Percentiles rank a stretch among this genome's conserved stretches.
Evolutionary conservation across 805 yeast species (phyloP).

Genomic region (Teunomyces aglyptinius): DNA sequence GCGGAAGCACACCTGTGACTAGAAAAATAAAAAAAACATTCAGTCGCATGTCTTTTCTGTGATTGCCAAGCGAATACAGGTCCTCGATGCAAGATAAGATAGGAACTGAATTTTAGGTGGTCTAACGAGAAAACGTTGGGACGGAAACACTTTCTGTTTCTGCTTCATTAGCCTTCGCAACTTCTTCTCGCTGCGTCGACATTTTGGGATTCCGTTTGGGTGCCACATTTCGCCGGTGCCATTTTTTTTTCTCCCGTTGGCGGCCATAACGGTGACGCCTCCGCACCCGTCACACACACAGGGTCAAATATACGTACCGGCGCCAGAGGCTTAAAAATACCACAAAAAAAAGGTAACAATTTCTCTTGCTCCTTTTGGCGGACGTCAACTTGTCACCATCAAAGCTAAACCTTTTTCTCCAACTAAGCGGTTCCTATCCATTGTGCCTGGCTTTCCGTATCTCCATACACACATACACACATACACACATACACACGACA

Average conservation of each 20-base stretch:
- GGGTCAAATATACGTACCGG: not conserved
- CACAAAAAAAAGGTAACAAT: not conserved
- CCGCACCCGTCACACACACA: not conserved
- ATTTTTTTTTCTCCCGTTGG: not conserved
- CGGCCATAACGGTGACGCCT: not conserved
- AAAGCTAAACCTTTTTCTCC: not conserved
- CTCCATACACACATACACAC: not conserved
- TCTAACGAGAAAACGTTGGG: too few species aligned
- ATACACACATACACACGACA: not conserved
- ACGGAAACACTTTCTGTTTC: too few species aligned
- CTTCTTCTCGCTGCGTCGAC: too few species aligned
- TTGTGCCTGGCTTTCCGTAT: not conserved
- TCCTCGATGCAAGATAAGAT: too few species aligned
- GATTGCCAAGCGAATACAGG: too few species aligned
- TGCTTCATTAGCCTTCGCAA: too few species aligned
- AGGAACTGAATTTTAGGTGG: too few species aligned
- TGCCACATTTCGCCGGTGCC: too few species aligned
- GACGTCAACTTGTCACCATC: not conserved
- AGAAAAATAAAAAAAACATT: too few species aligned
- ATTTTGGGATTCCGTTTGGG: too few species aligned
- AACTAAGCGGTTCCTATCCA: not conserved
- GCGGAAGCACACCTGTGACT: too few species aligned
- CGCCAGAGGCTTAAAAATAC: not conserved
- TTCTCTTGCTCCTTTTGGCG: conserved; percentile 1
- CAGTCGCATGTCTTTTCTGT: too few species aligned